These are phyloP conservation scores for Turnera subulata DNA, from an alignment of 345 rosid species.

Conservation along the genomic window DNA sequence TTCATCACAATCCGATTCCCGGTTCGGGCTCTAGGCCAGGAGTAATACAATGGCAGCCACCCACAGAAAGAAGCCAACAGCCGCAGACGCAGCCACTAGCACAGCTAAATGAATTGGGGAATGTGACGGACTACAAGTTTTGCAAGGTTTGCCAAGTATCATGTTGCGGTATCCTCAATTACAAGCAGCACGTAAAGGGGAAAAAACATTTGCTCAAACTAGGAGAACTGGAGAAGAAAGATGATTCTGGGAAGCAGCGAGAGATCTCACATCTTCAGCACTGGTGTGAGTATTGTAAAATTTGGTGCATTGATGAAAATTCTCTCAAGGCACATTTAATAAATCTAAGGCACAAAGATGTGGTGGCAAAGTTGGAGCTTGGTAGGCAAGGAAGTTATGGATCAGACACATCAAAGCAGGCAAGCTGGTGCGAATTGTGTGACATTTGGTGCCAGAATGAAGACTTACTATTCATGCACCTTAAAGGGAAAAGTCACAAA, in stretches of 20 bases:
- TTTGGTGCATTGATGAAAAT: constrained; percentile 21
- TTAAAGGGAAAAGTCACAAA: constrained; percentile 1
- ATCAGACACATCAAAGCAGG: not conserved
- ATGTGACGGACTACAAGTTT: not conserved
- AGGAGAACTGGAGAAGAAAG: constrained; percentile 3
- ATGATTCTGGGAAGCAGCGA: not conserved
- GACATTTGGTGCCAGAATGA: not conserved
- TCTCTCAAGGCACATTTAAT: constrained; percentile 8
- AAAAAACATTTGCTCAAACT: constrained; percentile 21
- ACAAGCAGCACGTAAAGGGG: constrained; percentile 21
- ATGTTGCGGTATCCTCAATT: constrained; percentile 9
- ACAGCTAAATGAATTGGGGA: not conserved
- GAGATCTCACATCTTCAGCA: not conserved
- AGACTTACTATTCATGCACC: not conserved
- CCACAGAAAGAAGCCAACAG: no score
- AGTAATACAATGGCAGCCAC: no score
- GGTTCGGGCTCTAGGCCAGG: no score
- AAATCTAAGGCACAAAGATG: constrained; percentile 20
- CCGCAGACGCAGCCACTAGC: no score
- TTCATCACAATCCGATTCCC: no score
- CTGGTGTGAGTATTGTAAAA: constrained; percentile 16
- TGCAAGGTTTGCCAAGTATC: constrained; percentile 26
- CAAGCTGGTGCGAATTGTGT: not conserved
- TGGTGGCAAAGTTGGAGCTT: not conserved
- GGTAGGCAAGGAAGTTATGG: not conserved